Base-by-base conservation (phyloP, 1,139 yeast species). In the Magnusiomyces tetraspermus region DNA sequence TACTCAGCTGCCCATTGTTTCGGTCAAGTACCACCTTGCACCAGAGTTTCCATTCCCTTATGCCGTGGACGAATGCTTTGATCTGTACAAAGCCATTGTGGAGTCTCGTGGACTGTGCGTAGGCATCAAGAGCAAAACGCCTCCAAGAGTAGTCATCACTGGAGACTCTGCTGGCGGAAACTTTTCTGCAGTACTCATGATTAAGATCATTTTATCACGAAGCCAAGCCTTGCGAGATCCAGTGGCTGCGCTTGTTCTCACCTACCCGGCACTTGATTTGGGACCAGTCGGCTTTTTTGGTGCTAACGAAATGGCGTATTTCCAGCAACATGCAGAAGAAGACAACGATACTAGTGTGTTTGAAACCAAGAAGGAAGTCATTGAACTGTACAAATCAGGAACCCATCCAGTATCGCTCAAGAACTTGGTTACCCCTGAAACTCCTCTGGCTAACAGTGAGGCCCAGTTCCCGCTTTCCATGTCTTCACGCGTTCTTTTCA, bases 11-110 rank as follows among this genome's bases (percentile, higher is more conserved):
- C 60, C 60, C 10, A 55, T 69, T 15, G 63, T 69, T 33, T 68
- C 68, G 52, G 71, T 71, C 30, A 72, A 70, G 50, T 72, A 72
- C 58, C 60, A 74, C 41, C 59, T 69, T 37, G 79, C 79, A 0
- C 82, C 82, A 1, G 79, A 77, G 59, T 61, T 67, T 54, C 78
- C 78, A 17, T 77, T 68, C 57, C 82, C 82, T 2, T 76, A 77
- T 15, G 71, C 75, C 40, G 71, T 76, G 1, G 71, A 76, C 24
- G 81, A 77, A 59, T 66, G 77, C 36, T 75, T 65, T 58, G 79
- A 74, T 46, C 66, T 73, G 5, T 56, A 61, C n/a, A 24, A 60
- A 22, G 64, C 60, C 13, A 59, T 61, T 17, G 53, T 57, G 40
- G 56, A 55, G 23, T 57, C 59, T 21, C 50, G 53, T 15, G 60